Conservation (phyloP, 305 asterid genomes). For the Fraxinus baroniana region DNA sequence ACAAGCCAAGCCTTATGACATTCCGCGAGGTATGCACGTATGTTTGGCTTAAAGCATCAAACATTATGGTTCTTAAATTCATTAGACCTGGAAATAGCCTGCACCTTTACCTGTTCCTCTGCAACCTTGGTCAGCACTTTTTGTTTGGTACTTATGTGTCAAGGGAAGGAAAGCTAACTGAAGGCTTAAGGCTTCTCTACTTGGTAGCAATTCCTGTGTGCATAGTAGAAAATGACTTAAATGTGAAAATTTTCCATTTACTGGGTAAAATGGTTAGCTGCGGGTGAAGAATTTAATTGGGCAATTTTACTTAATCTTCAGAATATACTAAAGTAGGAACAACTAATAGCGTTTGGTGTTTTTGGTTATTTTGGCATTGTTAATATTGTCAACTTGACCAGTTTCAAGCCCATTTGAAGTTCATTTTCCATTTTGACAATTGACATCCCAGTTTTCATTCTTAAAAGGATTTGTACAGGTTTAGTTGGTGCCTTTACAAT, state of each 20-base stretch:
- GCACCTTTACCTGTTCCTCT: not conserved
- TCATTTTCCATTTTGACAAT: not conserved
- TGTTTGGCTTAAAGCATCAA: not conserved
- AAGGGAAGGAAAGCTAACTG: not conserved
- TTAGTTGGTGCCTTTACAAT: not conserved
- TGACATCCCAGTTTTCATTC: not conserved
- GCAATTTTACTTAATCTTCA: not conserved
- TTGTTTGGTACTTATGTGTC: not conserved
- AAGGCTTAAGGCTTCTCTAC: not conserved
- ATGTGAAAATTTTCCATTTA: not conserved
- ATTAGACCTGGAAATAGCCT: not conserved
- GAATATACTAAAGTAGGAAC: not conserved
- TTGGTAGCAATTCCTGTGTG: not conserved
- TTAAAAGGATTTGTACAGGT: not conserved
- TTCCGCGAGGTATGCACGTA: slow-evolving; percentile 72
- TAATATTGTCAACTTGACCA: not conserved
- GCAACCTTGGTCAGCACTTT: not conserved
- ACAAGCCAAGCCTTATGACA: slow-evolving; percentile 97
- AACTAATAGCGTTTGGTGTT: not conserved
- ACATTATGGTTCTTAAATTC: not conserved
- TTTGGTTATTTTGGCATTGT: not conserved
- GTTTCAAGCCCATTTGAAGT: not conserved
- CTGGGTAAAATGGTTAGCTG: not conserved
- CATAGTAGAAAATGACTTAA: not conserved
- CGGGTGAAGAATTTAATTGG: not conserved